Percentiles rank a stretch among this genome's conserved stretches.
Conservation (phyloP, 2,329 filamentous ascomycete genomes). For the Colletotrichum orbiculare region DNA sequence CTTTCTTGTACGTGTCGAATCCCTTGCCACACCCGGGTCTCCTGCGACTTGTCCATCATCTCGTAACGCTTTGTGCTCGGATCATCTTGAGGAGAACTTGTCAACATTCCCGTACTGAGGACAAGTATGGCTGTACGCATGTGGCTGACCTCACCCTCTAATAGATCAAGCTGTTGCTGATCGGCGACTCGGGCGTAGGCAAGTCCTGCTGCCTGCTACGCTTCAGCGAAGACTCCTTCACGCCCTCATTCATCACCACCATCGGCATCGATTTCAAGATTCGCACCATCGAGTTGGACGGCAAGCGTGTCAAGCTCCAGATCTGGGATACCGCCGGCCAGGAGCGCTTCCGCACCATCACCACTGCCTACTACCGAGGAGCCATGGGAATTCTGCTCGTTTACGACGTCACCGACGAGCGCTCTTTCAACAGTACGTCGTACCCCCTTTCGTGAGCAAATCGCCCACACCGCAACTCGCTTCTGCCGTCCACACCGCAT, state of each 20-base stretch:
- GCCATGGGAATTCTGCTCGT: constrained; percentile 98
- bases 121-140: constrained; percentile 36
- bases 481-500: not conserved
- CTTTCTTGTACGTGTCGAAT: constrained; percentile 80
- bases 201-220: constrained; percentile 97
- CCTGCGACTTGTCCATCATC: constrained; percentile 26
- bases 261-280: constrained; percentile 99
- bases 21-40: constrained; percentile 36
- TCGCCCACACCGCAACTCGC: no score
- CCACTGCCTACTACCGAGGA: constrained; percentile 97
- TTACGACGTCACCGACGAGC: constrained; percentile 97
- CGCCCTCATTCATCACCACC: constrained; percentile 96
- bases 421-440: constrained; percentile 89
- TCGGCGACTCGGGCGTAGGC: constrained; percentile 95
- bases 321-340: constrained; percentile 99
- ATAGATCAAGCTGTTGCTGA: constrained; percentile 96
- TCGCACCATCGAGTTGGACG: constrained; percentile 97
- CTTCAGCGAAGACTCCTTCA: constrained; percentile 98
- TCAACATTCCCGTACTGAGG: constrained; percentile 28
- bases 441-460: not conserved
- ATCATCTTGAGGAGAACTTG: not conserved
- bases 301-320: constrained; percentile 98
- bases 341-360: constrained; percentile 98
- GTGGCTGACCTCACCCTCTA: constrained; percentile 35
- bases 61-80: not conserved